Evolutionary conservation across 2,329 filamentous ascomycete genomes (phyloP).

Genomic region (Botryosphaeria dothidea): DNA sequence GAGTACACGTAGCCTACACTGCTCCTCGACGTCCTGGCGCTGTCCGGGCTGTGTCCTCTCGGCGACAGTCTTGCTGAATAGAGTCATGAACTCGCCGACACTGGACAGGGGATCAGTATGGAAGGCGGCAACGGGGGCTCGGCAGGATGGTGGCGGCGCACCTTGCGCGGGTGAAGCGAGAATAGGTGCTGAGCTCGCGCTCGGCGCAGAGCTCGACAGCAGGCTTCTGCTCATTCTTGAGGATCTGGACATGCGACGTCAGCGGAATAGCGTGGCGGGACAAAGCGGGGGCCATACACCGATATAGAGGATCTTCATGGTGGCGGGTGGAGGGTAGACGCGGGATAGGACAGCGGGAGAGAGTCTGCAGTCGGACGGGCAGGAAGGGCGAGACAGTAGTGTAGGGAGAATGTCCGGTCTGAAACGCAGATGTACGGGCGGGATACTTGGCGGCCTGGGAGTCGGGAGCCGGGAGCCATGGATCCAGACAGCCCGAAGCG

Average conservation of each 20-base stretch:
- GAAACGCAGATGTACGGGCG: constrained; percentile 14
- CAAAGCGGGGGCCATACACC: constrained; percentile 61
- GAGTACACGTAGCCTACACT: constrained; percentile 52
- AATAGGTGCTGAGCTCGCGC: constrained; percentile 76
- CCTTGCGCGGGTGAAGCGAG: constrained; percentile 75
- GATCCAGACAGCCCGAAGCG: neutral
- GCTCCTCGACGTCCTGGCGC: constrained; percentile 81
- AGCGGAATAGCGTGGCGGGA: constrained; percentile 23
- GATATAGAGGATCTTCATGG: constrained; percentile 86
- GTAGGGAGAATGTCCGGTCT: constrained; percentile 17
- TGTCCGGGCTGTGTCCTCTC: constrained; percentile 80
- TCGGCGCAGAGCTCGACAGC: constrained; percentile 75
- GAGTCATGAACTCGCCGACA: constrained; percentile 72
- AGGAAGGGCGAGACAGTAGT: neutral
- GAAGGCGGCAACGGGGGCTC: neutral
- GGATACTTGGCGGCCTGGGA: constrained; percentile 14
- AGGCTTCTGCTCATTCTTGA: constrained; percentile 77
- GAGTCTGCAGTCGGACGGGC: neutral
- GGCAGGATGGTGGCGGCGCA: constrained; percentile 38
- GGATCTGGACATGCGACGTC: constrained; percentile 57
- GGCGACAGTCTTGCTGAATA: constrained; percentile 85
- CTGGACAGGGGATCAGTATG: constrained; percentile 30
- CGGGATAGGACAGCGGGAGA: neutral
- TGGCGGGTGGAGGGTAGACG: constrained; percentile 32
- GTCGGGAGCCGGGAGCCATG: neutral